Base-by-base conservation (phyloP, 2,329 filamentous ascomycete genomes). In the Triangularia setosa region DNA sequence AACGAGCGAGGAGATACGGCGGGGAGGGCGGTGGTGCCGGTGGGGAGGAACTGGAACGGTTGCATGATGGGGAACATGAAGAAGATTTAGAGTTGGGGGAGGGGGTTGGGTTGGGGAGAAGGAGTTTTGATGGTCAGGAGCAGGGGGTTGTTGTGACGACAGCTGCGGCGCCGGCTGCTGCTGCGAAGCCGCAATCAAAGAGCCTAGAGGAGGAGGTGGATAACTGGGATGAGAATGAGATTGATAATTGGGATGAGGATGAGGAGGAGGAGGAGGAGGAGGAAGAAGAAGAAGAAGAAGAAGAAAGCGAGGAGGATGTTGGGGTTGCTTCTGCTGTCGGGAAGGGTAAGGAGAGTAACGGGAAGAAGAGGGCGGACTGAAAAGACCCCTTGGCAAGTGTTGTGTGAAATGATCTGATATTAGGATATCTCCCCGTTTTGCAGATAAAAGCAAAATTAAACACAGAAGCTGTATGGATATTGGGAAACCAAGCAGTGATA, bases 211-310 rank as follows among this genome's bases (percentile, higher is more conserved):
- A 94, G 65, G 91, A 96, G 78, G 84, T 97, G 7, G 93, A 97
- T 73, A 92, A 94, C 70, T 97, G 93, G 93, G 93, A 97, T 73
- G 93, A 97, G 79, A 95, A 97, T 67, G 84, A 81, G 2, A 77
- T 79, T 18, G 84, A 87, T 68, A 78, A 82, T 11, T 86, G 84
- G 84, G 83, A 84, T 27, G 83, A 84, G 16, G 82, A 81, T n/a
- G 82, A 81, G 7, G 81, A 83, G 24, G 25, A 66, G 1, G 73
- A 73, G 3, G 73, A 74, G 48, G 35, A 21, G n/a, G n/a, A n/a
- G n/a, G n/a, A n/a, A n/a, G n/a, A n/a, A n/a, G n/a, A n/a, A 48
- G 40, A 16, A 16, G 14, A 48, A 16, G 40, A 48, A 5, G 40
- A 21, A 52, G 24, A 54, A 8, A 54, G 24, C 16, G 48, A 55